A percentile compares a stretch with the other conserved stretches of the same genome.
Evolutionary conservation across 768 basidiomycete species (phyloP).

Genomic region (Chiua virens): DNA sequence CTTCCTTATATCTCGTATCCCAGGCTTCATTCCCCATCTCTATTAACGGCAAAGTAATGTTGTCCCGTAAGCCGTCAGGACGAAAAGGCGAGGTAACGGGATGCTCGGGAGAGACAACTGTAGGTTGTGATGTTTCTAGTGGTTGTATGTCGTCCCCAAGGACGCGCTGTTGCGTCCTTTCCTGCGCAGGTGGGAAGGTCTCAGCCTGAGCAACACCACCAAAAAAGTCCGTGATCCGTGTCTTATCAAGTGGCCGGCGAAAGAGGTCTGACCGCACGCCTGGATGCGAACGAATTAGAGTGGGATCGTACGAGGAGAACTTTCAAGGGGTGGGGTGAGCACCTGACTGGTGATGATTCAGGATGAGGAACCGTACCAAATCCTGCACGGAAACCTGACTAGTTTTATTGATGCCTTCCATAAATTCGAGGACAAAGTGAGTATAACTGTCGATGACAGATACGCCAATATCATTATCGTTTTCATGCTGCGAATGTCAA

Average conservation of each 20-base stretch:
- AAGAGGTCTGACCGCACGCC: slow-evolving; percentile 91
- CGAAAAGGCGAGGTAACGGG: not conserved
- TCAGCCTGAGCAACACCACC: slow-evolving; percentile 88
- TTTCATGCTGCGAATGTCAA: slow-evolving; percentile 79
- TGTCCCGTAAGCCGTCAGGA: not conserved
- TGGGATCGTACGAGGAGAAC: slow-evolving; percentile 80
- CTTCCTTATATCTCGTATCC: slow-evolving; percentile 24
- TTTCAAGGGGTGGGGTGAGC: slow-evolving; percentile 33
- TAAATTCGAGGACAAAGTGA: slow-evolving; percentile 85
- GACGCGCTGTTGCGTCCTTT: not conserved
- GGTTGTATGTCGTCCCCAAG: not conserved
- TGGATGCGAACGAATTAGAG: slow-evolving; percentile 76
- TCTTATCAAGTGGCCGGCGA: slow-evolving; percentile 56
- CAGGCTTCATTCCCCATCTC: slow-evolving; percentile 4
- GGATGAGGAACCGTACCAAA: slow-evolving; percentile 53
- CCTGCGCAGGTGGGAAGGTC: slow-evolving; percentile 36
- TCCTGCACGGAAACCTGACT: slow-evolving; percentile 77
- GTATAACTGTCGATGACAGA: slow-evolving; percentile 95
- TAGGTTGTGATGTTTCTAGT: not conserved
- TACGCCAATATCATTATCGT: slow-evolving; percentile 92
- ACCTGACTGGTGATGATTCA: not conserved
- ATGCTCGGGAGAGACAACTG: not conserved
- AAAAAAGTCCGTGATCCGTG: slow-evolving; percentile 81
- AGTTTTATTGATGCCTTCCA: slow-evolving; percentile 93
- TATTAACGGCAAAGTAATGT: not conserved